Base-by-base conservation (phyloP, 495 filamentous ascomycete genomes). In the Tuber calosporum region DNA sequence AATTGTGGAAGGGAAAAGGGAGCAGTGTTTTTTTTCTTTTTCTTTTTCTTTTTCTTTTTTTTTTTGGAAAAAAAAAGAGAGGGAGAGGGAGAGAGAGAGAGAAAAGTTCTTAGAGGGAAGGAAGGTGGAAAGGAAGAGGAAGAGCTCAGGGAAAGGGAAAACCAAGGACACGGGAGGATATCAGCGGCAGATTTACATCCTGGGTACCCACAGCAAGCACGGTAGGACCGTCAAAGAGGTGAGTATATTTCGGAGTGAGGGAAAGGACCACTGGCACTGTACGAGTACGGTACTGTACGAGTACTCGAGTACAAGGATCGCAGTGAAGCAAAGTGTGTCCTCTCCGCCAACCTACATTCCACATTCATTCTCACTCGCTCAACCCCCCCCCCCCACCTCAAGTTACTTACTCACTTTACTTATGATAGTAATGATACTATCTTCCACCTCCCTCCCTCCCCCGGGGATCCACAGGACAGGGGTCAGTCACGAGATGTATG, bases 131-230 rank as follows among this genome's bases (percentile, higher is more conserved):
- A 42, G 66, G 75, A 36, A 67, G 58, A 77, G 75, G 75, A 69
- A 45, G 42, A 69, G 75, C 53, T 30, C 67, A 75, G 43, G 42
- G 69, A 67, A 70, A 66, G 45, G 67, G 70, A 26, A 8, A 75
- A 77, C 69, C 75, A 76, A 77, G 68, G 71, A 73, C 74, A 77
- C 76, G 75, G 76, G 76, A 77, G 69, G 75, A 76, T 70, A 67
- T 70, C 76, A 77, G 74, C 74, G 76, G 74, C 70, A 77, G 76
- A 77, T 77, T 77, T 72, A 76, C 74, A 77, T 77, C 45, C 74
- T 76, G 68, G 73, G 40, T 67, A 71, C 68, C 53, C 53, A 62
- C 53, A 62, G 26, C 15, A 17, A 17, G 53, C 34, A 30, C 26
- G 26, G 53, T 62, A 62, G 53, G 26, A 62, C 53, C 53, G 34